phyloP scores from a whole-genome alignment of 345 rosid genomes.

The Populus alba region DNA sequence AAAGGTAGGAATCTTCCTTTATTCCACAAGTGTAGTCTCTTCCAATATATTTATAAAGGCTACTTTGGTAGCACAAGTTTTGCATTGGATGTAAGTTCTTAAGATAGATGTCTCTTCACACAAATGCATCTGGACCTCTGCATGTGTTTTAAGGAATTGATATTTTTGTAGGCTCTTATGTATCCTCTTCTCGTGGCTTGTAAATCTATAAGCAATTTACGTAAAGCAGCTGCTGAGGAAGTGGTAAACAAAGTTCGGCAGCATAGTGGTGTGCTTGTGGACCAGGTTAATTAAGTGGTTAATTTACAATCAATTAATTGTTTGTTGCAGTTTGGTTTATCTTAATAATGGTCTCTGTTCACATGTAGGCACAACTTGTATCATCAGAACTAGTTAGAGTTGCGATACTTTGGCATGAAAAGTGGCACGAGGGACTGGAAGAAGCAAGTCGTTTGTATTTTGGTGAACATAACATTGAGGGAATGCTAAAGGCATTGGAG shows the following conservation, averaged over 20 bases:
- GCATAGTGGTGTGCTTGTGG: constrained; percentile 90
- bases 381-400: constrained; percentile 91
- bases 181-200: constrained; percentile 98
- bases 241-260: constrained; percentile 96
- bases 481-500: constrained; percentile 90
- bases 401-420: constrained; percentile 98
- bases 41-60: neutral
- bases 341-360: constrained; percentile 7
- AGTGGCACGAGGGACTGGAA: constrained; percentile 97
- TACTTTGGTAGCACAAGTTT: neutral
- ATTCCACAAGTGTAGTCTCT: neutral
- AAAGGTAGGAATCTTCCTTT: neutral
- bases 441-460: constrained; percentile 98
- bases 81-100: neutral
- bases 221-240: constrained; percentile 94
- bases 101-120: neutral
- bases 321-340: neutral
- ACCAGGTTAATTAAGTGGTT: constrained; percentile 59
- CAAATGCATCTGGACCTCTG: neutral
- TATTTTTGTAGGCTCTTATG: constrained; percentile 81
- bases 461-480: constrained; percentile 96
- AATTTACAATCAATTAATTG: neutral
- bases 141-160: constrained; percentile 11
- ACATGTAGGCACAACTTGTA: constrained; percentile 84
- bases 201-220: constrained; percentile 91